A percentile compares a stretch with the other conserved stretches of the same genome.
These are phyloP conservation scores for Blastocystis sp. DNA, from an alignment of 352 stramenopile genomes.

Conservation along the genomic window DNA sequence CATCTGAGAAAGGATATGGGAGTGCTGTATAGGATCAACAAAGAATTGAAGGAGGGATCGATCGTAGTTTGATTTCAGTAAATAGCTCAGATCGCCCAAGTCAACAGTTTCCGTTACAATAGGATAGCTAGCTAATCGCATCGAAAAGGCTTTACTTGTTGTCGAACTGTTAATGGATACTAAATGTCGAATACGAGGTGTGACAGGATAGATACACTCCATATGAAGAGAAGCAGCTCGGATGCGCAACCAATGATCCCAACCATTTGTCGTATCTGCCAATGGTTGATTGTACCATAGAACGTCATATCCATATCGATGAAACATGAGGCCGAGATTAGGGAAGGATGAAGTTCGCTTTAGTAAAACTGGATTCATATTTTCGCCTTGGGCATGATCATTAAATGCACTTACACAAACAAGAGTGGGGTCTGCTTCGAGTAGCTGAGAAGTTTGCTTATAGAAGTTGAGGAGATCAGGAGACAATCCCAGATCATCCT, in stretches of 20 bases:
- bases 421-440: neutral
- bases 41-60: conserved; percentile 3
- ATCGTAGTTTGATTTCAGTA: neutral
- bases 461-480: conserved; percentile 30
- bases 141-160: neutral
- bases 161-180: conserved; percentile 13
- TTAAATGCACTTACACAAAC: conserved; percentile 51
- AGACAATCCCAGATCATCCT: conserved; percentile 45
- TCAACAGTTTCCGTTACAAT: neutral
- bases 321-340: conserved; percentile 29
- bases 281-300: conserved; percentile 41
- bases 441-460: neutral
- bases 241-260: conserved; percentile 57
- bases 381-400: conserved; percentile 17
- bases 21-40: neutral
- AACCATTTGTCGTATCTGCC: conserved; percentile 14
- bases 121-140: neutral
- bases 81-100: conserved; percentile 28
- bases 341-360: conserved; percentile 19
- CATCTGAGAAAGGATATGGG: neutral
- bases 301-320: neutral
- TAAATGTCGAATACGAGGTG: conserved; percentile 15
- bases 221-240: conserved; percentile 6
- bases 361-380: neutral
- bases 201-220: conserved; percentile 21